Base-by-base conservation (phyloP, 768 basidiomycete genomes). In the Panaeolus papilionaceus region DNA sequence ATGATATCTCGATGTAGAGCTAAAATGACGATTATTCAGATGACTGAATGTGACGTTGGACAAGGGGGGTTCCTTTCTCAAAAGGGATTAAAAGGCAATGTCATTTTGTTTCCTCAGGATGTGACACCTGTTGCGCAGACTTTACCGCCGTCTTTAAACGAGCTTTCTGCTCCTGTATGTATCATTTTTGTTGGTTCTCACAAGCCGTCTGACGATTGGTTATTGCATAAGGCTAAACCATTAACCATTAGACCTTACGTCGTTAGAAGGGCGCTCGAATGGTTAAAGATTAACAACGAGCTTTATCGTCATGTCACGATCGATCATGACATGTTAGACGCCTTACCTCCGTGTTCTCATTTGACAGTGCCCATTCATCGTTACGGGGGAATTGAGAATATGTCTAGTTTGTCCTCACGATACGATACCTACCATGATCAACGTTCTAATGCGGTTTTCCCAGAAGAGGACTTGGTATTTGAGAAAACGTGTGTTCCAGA, bases 1-100 rank as follows among this genome's bases (percentile, higher is more conserved):
- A 81, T 82, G 75, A 81, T 83, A 58, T 72, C 79, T 0, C 68
- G 70, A 4, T 81, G 79, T 69, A 70, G 78, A 0, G 75, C 81
- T 0, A 82, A 80, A 63, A 74, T 71, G 49, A 79, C 75, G 70
- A 74, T 83, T 38, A 66, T 83, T 5, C 79, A 81, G 33, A 62
- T 83, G 1, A 75, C 77, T 64, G 68, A 72, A 39, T 63, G 67
- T 28, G 49, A 69, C 10, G 58, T 66, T 3, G 0, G 38, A 26
- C 38, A 58, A 4, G 26, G 42, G 3, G 49, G 42, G 6, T 45
- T n/a, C 4, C 4, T 45, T 33, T 38, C 61, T 0, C 79, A 83
- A 64, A 49, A 75, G 8, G 81, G 76, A 0, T 42, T 82, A 28
- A 68, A 71, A 42, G 82, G 83, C 0, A 74, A 83, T 68, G 69